Percentiles rank a stretch among this genome's conserved stretches.
phyloP scores from a whole-genome alignment of 257 asterid species.

The Solanum lycopersicoides region DNA sequence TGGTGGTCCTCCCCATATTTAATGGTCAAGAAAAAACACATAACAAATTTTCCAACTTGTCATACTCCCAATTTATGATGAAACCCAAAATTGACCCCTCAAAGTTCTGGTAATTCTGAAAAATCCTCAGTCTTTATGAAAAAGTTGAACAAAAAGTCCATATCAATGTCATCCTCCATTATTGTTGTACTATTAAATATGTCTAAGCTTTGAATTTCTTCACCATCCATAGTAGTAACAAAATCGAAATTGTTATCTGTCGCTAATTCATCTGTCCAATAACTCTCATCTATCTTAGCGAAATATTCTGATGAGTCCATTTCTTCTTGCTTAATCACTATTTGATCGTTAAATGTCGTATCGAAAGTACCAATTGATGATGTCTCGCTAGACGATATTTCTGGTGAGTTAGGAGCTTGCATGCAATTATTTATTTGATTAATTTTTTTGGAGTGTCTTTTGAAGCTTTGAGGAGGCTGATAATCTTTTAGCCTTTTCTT shows the following conservation, averaged over 20 bases:
- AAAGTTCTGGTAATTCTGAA: neutral
- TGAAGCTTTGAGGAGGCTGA: neutral
- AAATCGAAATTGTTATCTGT: neutral
- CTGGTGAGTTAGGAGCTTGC: neutral
- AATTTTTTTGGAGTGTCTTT: neutral
- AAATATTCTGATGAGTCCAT: neutral
- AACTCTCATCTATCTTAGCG: neutral
- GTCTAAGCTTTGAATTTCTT: neutral
- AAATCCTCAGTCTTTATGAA: neutral
- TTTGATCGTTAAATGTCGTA: neutral
- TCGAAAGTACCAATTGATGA: neutral
- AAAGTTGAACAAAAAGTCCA: constrained; percentile 1
- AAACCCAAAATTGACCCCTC: neutral
- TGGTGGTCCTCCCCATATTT: neutral
- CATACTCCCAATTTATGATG: neutral
- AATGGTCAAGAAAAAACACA: neutral
- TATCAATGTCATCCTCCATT: neutral
- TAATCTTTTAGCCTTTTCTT: neutral
- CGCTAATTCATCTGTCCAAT: neutral
- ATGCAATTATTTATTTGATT: neutral
- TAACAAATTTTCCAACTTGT: neutral
- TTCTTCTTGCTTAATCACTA: neutral
- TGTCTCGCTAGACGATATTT: neutral
- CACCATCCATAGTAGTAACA: neutral
- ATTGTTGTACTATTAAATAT: neutral